Evolutionary conservation across 805 yeast genomes (phyloP).

Genomic region (Schizosaccharomyces japonicus): DNA sequence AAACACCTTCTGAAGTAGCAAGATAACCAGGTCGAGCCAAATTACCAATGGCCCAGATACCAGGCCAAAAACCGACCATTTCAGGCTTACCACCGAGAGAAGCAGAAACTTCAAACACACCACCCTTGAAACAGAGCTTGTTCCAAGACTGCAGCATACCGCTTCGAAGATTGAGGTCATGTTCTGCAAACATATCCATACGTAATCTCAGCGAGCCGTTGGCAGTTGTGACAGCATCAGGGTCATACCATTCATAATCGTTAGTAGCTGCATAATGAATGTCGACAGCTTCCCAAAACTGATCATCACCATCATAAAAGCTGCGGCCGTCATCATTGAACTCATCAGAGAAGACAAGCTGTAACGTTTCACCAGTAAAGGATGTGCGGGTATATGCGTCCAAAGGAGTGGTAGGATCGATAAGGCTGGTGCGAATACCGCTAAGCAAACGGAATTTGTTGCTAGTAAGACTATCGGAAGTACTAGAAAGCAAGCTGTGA

Average conservation of each 20-base stretch:
- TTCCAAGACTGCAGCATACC: constrained; percentile 91
- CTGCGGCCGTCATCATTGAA: constrained; percentile 76
- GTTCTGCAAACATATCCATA: constrained; percentile 65
- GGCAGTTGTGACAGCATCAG: constrained; percentile 61
- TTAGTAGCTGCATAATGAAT: constrained; percentile 65
- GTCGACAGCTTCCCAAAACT: constrained; percentile 70
- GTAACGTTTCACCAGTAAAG: constrained; percentile 46
- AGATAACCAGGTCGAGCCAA: constrained; percentile 75
- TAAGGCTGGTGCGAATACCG: constrained; percentile 33
- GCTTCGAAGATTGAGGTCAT: constrained; percentile 57
- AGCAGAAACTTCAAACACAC: constrained; percentile 52
- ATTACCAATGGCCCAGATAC: constrained; percentile 85
- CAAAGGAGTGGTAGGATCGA: constrained; percentile 53
- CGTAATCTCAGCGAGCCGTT: constrained; percentile 47
- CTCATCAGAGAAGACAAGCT: constrained; percentile 71
- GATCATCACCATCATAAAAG: constrained; percentile 76
- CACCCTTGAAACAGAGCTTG: constrained; percentile 70
- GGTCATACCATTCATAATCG: constrained; percentile 87
- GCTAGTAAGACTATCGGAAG: constrained; percentile 15
- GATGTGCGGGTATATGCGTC: constrained; percentile 23
- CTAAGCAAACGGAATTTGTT: constrained; percentile 34
- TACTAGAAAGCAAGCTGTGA: constrained; percentile 4
- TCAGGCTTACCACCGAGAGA: constrained; percentile 58
- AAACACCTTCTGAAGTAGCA: constrained; percentile 73
- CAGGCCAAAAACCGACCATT: constrained; percentile 82